Evolutionary conservation across 2,329 filamentous ascomycete species (phyloP).

Genomic region (Venturia carpophila): DNA sequence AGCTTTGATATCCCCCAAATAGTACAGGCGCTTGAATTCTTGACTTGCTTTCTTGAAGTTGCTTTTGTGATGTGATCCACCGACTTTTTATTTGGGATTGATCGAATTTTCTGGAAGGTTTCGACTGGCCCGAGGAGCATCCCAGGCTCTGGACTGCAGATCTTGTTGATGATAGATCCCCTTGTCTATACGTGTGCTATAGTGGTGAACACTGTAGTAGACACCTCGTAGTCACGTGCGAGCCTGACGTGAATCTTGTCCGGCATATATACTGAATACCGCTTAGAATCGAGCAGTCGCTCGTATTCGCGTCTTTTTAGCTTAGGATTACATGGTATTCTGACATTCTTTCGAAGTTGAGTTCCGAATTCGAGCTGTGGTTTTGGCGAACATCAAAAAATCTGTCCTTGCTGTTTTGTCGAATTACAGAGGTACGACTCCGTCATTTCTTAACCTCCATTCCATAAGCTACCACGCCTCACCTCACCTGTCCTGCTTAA

Average conservation of each 20-base stretch:
- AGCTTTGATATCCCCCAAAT: constrained; percentile 10
- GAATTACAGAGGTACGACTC: not conserved
- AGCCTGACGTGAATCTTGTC: not conserved
- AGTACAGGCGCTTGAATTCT: constrained; percentile 2
- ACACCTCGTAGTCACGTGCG: not conserved
- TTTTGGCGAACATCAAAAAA: no score
- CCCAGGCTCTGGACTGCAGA: not conserved
- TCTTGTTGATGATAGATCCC: not conserved
- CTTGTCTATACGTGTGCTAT: not conserved
- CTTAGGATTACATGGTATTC: no score
- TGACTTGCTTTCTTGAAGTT: not conserved
- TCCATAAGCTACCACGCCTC: not conserved
- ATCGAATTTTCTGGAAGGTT: not conserved
- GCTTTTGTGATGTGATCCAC: not conserved
- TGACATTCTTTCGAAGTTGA: no score
- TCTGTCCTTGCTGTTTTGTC: not conserved
- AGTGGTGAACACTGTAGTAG: not conserved
- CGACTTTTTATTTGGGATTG: not conserved
- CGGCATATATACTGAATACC: no score
- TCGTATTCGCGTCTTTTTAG: no score
- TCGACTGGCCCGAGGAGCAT: not conserved
- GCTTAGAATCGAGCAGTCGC: no score
- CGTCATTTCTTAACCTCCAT: not conserved
- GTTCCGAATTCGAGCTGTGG: not conserved
- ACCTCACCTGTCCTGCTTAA: not conserved